Evolutionary conservation across 169 alveolate genomes (phyloP).

Genomic region (Plasmodium knowlesi): DNA sequence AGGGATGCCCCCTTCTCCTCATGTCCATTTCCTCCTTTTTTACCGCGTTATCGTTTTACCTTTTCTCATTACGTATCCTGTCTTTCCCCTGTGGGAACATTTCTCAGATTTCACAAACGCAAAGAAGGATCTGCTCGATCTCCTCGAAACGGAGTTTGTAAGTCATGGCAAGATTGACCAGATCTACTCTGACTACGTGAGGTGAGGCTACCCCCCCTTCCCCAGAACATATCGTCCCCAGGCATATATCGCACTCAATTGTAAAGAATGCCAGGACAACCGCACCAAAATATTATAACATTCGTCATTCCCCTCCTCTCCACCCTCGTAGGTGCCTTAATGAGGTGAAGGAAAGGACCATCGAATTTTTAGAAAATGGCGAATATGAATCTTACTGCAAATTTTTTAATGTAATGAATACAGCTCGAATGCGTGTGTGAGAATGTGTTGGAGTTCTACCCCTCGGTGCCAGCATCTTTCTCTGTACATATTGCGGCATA

Average conservation of each 20-base stretch:
- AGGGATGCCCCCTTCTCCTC: background rate
- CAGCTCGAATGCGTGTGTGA: background rate
- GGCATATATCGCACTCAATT: background rate
- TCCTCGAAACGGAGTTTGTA: conserved; percentile 35
- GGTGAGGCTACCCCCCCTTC: background rate
- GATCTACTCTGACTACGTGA: conserved; percentile 23
- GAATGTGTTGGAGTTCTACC: background rate
- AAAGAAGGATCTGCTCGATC: conserved; percentile 6
- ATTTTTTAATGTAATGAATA: conserved; percentile 38
- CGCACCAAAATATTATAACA: background rate
- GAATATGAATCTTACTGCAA: conserved; percentile 11
- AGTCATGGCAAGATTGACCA: conserved; percentile 3
- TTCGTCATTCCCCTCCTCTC: background rate
- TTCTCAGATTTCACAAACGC: conserved; percentile 17
- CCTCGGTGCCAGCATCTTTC: background rate
- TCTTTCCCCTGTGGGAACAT: background rate
- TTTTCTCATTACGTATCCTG: background rate
- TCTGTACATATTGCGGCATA: no score
- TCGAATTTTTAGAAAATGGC: conserved; percentile 49
- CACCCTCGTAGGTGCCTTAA: conserved; percentile 1
- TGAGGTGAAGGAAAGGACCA: conserved; percentile 14
- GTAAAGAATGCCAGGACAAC: background rate
- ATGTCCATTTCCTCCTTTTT: background rate
- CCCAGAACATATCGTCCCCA: background rate
- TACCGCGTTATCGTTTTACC: background rate